phyloP scores from a whole-genome alignment of 495 filamentous ascomycete species.

The Podospora anserina region DNA sequence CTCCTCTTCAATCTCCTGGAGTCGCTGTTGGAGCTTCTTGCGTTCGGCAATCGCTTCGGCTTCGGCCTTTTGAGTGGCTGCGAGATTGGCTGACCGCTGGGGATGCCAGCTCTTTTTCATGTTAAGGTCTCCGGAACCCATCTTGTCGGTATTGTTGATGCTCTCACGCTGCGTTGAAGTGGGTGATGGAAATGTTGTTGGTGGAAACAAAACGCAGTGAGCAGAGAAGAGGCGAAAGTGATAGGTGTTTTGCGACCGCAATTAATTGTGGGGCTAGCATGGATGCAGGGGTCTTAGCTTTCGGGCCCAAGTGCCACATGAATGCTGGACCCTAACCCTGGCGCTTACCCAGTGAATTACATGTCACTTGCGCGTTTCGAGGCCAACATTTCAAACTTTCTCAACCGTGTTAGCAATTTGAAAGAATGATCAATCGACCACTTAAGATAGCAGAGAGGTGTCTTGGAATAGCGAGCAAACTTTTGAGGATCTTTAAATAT shows the following conservation, averaged over 20 bases:
- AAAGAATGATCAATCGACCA: too few relatives aligned
- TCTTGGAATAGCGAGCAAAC: too few relatives aligned
- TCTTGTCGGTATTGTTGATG: slow-evolving; percentile 48
- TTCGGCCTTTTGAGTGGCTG: slow-evolving; percentile 51
- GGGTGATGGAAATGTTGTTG: neutral
- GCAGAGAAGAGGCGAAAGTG: neutral
- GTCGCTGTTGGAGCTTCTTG: slow-evolving; percentile 79
- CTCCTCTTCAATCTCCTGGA: slow-evolving; percentile 91
- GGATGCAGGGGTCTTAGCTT: too few relatives aligned
- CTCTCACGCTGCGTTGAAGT: neutral
- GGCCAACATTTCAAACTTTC: too few relatives aligned
- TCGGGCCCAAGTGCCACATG: too few relatives aligned
- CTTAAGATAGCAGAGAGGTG: too few relatives aligned
- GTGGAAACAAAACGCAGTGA: neutral
- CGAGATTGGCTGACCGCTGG: slow-evolving; percentile 37
- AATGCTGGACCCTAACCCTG: too few relatives aligned
- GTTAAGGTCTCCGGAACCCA: slow-evolving; percentile 82
- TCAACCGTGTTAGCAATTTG: too few relatives aligned
- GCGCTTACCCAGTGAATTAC: too few relatives aligned
- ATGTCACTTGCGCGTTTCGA: too few relatives aligned
- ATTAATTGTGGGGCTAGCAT: neutral
- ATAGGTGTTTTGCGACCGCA: neutral
- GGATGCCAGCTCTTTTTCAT: slow-evolving; percentile 96
- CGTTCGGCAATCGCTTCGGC: slow-evolving; percentile 93
- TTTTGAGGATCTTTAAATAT: too few relatives aligned